Evolutionary conservation across 116 monocot species (phyloP).

Genomic region (Trichopus zeylanicus): DNA sequence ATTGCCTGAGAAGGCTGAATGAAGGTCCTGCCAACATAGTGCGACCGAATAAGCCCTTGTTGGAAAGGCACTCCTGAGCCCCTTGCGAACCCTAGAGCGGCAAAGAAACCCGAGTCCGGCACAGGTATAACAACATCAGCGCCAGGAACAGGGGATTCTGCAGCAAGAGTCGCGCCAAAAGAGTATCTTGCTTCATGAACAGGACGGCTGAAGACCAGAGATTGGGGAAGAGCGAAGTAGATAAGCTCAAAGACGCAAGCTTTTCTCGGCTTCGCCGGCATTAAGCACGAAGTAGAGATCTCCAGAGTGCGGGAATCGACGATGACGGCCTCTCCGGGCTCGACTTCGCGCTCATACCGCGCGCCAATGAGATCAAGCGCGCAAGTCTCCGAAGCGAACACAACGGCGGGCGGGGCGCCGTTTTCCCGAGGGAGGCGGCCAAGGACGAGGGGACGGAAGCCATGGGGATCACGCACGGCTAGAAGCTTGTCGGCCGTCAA

Average conservation of each 20-base stretch:
- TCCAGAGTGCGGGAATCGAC: slow-evolving; percentile 43
- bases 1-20: slow-evolving; percentile 82
- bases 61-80: slow-evolving; percentile 58
- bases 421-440: slow-evolving; percentile 38
- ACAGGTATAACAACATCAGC: slow-evolving; percentile 93
- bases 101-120: slow-evolving; percentile 89
- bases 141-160: slow-evolving; percentile 53
- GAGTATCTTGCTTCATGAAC: slow-evolving; percentile 43
- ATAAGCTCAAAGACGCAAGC: slow-evolving; percentile 93
- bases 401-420: slow-evolving; percentile 32
- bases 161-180: slow-evolving; percentile 64
- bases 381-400: slow-evolving; percentile 90
- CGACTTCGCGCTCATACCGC: slow-evolving; percentile 65
- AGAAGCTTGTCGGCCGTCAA: slow-evolving; percentile 65
- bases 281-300: slow-evolving; percentile 46
- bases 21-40: slow-evolving; percentile 83
- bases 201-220: slow-evolving; percentile 61
- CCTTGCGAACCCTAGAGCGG: slow-evolving; percentile 67
- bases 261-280: slow-evolving; percentile 45
- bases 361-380: slow-evolving; percentile 82
- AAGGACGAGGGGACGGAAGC: slow-evolving; percentile 85
- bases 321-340: slow-evolving; percentile 63
- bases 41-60: slow-evolving; percentile 80
- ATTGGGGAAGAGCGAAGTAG: slow-evolving; percentile 87
- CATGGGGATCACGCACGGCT: slow-evolving; percentile 73